phyloP scores from a whole-genome alignment of 2,329 filamentous ascomycete genomes.

The Fusarium concolor region DNA sequence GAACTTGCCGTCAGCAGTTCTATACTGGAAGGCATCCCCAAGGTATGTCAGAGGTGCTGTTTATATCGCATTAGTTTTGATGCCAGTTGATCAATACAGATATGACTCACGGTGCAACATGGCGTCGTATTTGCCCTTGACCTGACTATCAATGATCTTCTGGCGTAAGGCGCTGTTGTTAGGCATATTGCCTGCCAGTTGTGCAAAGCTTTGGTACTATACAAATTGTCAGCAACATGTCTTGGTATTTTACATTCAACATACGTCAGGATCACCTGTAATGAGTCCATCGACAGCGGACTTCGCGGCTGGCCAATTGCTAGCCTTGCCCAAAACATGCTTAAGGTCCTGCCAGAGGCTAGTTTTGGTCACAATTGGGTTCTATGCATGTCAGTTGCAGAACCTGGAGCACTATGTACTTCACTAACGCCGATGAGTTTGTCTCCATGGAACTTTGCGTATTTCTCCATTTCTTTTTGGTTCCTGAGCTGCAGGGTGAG shows the following conservation, averaged over 20 bases:
- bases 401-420: neutral
- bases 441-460: conserved; percentile 20
- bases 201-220: conserved; percentile 8
- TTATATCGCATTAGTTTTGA: neutral
- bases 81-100: neutral
- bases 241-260: rapidly evolving
- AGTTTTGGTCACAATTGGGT: neutral
- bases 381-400: neutral
- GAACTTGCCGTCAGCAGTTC: conserved; percentile 46
- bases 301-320: conserved; percentile 2
- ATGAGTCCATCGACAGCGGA: neutral
- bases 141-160: conserved; percentile 19
- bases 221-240: neutral
- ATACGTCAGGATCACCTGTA: neutral
- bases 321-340: neutral
- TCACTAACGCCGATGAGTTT: conserved; percentile 13
- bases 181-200: neutral
- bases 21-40: conserved; percentile 41
- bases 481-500: conserved; percentile 15
- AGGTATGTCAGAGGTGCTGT: conserved; percentile 36
- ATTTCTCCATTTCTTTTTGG: conserved; percentile 9
- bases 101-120: conserved; percentile 35
- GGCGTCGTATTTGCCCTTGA: conserved; percentile 37
- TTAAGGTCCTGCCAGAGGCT: conserved; percentile 4
- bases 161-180: conserved; percentile 5